Evolutionary conservation across 306 rosid species (phyloP).

Genomic region (Delonix regia): DNA sequence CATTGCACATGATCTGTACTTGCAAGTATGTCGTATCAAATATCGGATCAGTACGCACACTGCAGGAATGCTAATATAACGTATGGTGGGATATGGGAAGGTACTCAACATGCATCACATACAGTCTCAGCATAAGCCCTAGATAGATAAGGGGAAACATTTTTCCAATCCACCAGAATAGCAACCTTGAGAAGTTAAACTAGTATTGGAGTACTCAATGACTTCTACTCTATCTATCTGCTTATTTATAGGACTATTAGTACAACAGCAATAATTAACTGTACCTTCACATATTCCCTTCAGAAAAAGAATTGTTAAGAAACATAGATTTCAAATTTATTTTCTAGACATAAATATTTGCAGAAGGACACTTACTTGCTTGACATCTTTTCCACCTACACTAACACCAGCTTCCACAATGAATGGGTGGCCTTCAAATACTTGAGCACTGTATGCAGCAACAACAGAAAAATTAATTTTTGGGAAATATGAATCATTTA

Average conservation of each 20-base stretch:
- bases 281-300: constrained; percentile 1
- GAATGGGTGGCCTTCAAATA: constrained; percentile 98
- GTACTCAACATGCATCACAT: constrained; percentile 16
- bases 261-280: neutral
- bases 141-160: neutral
- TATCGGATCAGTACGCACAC: constrained; percentile 11
- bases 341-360: constrained; percentile 19
- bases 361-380: constrained; percentile 61
- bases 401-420: constrained; percentile 98
- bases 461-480: constrained; percentile 27
- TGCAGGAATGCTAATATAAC: neutral
- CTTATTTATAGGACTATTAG: constrained; percentile 2
- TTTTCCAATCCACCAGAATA: constrained; percentile 17
- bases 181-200: constrained; percentile 23
- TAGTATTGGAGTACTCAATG: neutral
- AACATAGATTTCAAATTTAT: constrained; percentile 29
- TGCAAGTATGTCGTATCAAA: neutral
- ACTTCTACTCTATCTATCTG: neutral
- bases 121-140: neutral
- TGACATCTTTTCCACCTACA: constrained; percentile 92
- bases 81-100: neutral
- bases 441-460: constrained; percentile 66
- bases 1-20: neutral
- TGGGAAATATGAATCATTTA: constrained; percentile 17
- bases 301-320: constrained; percentile 6